phyloP scores from a whole-genome alignment of 177 flowering plant genomes.

The Telopea speciosissima region DNA sequence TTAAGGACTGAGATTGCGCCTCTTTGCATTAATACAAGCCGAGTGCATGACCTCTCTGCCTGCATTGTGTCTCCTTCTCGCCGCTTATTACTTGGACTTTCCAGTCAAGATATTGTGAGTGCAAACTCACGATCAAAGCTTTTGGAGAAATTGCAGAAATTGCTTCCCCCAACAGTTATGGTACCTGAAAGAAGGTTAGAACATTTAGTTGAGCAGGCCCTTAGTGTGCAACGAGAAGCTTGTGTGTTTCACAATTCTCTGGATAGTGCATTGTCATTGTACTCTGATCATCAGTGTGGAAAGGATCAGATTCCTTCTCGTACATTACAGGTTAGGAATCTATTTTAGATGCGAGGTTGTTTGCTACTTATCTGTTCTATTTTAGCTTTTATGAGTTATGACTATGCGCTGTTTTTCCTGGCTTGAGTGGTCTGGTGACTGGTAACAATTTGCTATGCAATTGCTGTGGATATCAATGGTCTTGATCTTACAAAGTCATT shows the following conservation, averaged over 20 bases:
- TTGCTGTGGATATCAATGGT: not conserved
- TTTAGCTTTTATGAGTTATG: not conserved
- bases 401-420: not conserved
- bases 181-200: conserved; percentile 73
- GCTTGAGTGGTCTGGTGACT: not conserved
- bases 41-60: conserved; percentile 67
- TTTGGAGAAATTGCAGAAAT: conserved; percentile 54
- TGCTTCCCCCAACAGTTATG: conserved; percentile 68
- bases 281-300: conserved; percentile 78
- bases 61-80: conserved; percentile 45
- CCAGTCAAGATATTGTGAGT: conserved; percentile 21
- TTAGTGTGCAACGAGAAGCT: conserved; percentile 52
- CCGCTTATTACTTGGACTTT: conserved; percentile 20
- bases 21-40: conserved; percentile 35
- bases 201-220: conserved; percentile 75
- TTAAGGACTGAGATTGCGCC: conserved; percentile 79
- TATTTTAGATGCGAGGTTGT: not conserved
- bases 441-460: not conserved
- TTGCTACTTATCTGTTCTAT: not conserved
- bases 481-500: not conserved
- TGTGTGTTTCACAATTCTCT: conserved; percentile 70
- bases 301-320: conserved; percentile 61
- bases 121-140: conserved; percentile 40
- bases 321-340: conserved; percentile 62
- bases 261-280: conserved; percentile 58